Evolutionary conservation across 768 basidiomycete genomes (phyloP), one percentile per base, ranked within the genome.

Genomic region (Leccinum obscurum): DNA sequence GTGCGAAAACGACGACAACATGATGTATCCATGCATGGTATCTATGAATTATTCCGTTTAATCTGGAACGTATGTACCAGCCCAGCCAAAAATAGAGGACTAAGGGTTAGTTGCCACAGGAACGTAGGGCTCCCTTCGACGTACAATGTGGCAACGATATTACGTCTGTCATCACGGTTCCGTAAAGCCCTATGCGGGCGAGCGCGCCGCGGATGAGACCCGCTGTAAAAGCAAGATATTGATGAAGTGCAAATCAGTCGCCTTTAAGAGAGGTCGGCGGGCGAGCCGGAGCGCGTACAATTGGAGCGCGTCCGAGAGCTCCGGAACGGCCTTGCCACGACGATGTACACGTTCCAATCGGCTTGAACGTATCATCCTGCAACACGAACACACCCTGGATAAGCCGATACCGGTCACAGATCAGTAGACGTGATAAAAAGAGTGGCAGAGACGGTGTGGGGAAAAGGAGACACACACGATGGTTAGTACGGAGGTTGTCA

Each of bases 401-500:
- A 30, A n/a, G 8, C 50, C 26, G 28, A 6, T 9, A 28, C 26
- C 26, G 28, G 15, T 24, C 15, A 15, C 15, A 35, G 3, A 15
- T 13, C 26, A 35, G 59, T 15, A 52, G n/a, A 30, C 26, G 6
- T 15, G 26, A 55, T 44, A 22, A 1, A 9, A 0, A 30, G 5
- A 59, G 20, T 48, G 17, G n/a, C 17, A 20, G 28, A 52, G 34
- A n/a, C 10, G 17, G n/a, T 2, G 51, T 20, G 34, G 49, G 34
- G 15, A n/a, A 61, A 17, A 44, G 17, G 22, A 15, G 17, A 77
- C 85, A 41, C 68, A 94, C 94, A 52, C 95, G 81, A 73, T 96
- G 94, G 72, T 98, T 98, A 15, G 95, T 97, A 50, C 95, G 85
- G 59, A 98, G 77, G 72, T 98, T 98, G 69, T 97, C 95, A 2